phyloP scores from a whole-genome alignment of 306 rosid species.

The Psophocarpus tetragonolobus region DNA sequence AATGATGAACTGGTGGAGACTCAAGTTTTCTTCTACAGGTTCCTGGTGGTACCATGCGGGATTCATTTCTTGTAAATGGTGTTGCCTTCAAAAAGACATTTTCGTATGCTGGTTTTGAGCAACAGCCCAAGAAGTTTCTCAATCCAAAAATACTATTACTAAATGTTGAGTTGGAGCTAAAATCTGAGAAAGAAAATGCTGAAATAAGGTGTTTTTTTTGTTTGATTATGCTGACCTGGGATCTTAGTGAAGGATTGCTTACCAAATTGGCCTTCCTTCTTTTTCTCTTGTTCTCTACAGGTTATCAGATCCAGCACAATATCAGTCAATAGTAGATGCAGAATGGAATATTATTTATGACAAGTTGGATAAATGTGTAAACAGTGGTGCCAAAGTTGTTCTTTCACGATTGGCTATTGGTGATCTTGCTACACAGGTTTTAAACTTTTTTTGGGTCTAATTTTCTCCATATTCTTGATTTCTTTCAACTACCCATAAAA shows the following conservation, averaged over 20 bases:
- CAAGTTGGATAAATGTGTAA: slow-evolving; percentile 90
- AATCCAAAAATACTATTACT: slow-evolving; percentile 78
- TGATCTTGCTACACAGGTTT: slow-evolving; percentile 95
- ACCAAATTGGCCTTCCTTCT: neutral
- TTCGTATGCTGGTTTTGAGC: slow-evolving; percentile 99
- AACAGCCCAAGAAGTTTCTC: slow-evolving; percentile 93
- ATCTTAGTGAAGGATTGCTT: slow-evolving; percentile 4
- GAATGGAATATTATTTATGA: slow-evolving; percentile 99
- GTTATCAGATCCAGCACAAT: slow-evolving; percentile 92
- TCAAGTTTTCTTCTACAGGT: slow-evolving; percentile 61
- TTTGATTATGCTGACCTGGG: neutral
- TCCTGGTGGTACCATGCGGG: slow-evolving; percentile 97
- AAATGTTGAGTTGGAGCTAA: slow-evolving; percentile 91
- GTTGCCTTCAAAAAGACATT: slow-evolving; percentile 99
- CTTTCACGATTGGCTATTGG: slow-evolving; percentile 98
- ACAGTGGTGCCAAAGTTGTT: slow-evolving; percentile 95
- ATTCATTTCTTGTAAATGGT: slow-evolving; percentile 91
- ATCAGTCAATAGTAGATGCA: slow-evolving; percentile 98
- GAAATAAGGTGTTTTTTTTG: slow-evolving; percentile 74
- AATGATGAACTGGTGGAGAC: slow-evolving; percentile 19
- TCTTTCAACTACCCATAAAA: neutral
- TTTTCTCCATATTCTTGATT: slow-evolving; percentile 17
- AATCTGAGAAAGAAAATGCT: slow-evolving; percentile 99
- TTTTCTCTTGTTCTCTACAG: slow-evolving; percentile 46
- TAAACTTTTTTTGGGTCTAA: neutral